Percentiles rank a stretch among this genome's conserved stretches.
Evolutionary conservation across 257 asterid genomes (phyloP).

Genomic region (Primulina eburnea): DNA sequence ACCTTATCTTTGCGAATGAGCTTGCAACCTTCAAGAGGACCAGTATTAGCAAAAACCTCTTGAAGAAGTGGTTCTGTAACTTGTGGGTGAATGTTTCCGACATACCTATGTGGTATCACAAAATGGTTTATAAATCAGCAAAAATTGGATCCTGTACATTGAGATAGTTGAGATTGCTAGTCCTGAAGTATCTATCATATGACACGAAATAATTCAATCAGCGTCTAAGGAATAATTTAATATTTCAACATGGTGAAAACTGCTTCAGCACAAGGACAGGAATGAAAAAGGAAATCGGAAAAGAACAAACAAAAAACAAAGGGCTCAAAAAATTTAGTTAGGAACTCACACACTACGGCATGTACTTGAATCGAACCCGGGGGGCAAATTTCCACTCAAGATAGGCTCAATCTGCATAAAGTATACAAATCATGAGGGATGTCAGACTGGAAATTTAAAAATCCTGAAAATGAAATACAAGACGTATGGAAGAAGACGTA

Average conservation of each 20-base stretch:
- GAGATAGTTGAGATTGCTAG: not conserved
- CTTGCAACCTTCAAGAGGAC: constrained; percentile 89
- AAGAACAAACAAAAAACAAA: constrained; percentile 8
- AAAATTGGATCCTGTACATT: not conserved
- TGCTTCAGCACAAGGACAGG: constrained; percentile 17
- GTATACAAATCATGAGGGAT: constrained; percentile 23
- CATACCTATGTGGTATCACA: constrained; percentile 52
- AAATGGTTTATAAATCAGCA: not conserved
- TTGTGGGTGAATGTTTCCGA: constrained; percentile 78
- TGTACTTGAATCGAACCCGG: constrained; percentile 80
- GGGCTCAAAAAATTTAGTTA: constrained; percentile 12
- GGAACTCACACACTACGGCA: constrained; percentile 93
- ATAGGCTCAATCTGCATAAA: constrained; percentile 81
- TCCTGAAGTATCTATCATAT: not conserved
- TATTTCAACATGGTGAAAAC: constrained; percentile 10
- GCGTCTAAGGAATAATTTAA: not conserved
- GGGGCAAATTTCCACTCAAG: constrained; percentile 85
- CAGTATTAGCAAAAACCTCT: constrained; percentile 72
- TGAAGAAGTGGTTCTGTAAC: constrained; percentile 88
- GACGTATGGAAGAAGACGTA: not conserved
- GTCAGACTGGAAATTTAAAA: constrained; percentile 5
- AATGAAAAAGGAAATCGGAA: constrained; percentile 12
- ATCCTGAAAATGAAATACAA: not conserved
- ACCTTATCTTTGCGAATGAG: constrained; percentile 86
- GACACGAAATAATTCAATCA: not conserved